Evolutionary conservation across 2,329 filamentous ascomycete genomes (phyloP), one percentile per base, ranked within the genome.

Genomic region (Aspergillus oerlinghausenensis): DNA sequence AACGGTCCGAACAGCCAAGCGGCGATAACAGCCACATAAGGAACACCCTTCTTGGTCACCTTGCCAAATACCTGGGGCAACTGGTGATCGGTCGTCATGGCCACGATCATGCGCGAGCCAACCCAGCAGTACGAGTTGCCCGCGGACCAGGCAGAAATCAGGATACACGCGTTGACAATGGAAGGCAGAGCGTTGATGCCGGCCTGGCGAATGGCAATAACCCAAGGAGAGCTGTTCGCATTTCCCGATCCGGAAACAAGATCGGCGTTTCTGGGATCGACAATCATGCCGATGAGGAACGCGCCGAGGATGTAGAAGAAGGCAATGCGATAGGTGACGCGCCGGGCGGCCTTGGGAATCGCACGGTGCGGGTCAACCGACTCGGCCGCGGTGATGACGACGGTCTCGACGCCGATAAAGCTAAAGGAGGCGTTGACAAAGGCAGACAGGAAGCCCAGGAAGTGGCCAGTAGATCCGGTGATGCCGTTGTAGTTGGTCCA

Each of bases 41-140:
- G 85, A 0, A 80, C 78, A 45, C 82, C 82, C 64, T 76, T 79
- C 23, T 73, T 71, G 23, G 75, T 80, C 1, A 80, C 82, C 25
- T 80, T 75, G 49, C 82, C 73, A 64, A 86, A 85, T 60, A 86
- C 65, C 48, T 77, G 74, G 0, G 84, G 84, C 0, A 85, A 81
- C 59, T 86, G 84, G 21, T 75, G 73, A 69, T 86, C 84, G 14
- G 84, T 77, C 0, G 84, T 84, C 54, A 87, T 73, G 3, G 80
- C 82, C 60, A 84, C 83, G 4, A 87, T 74, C 35, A 84, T 82
- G 49, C 85, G 79, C 0, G 84, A 84, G 28, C 83, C 84, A 1
- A 82, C 76, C 43, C 73, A 77, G 65, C 72, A 75, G 64, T 75
- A 75, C 1, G 74, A 75, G 59, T 75, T 75, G 19, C 73, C 74